Percentiles rank a stretch among this genome's conserved stretches.
phyloP scores from a whole-genome alignment of 805 yeast genomes.

The Wickerhamomyces bisporus region DNA sequence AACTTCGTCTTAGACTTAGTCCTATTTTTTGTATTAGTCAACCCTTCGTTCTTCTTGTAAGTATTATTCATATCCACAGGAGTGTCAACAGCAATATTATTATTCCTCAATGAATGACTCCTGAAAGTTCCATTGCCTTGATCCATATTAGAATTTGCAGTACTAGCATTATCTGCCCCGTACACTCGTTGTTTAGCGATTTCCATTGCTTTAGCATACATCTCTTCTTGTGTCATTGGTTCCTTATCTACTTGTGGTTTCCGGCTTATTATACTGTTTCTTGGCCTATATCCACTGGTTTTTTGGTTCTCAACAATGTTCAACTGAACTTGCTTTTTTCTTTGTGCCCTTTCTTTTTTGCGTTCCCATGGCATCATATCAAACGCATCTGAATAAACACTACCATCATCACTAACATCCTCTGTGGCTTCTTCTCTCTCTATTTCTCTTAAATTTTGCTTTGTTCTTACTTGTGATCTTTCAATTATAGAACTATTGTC shows the following conservation, averaged over 20 bases:
- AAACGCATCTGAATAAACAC: slow-evolving; percentile 20
- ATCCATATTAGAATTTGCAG: not conserved
- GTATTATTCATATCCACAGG: too few species aligned
- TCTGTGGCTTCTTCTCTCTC: slow-evolving; percentile 11
- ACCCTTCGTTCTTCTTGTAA: too few species aligned
- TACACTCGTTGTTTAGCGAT: slow-evolving; percentile 8
- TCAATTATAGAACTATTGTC: not conserved
- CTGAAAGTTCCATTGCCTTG: not conserved
- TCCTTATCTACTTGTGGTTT: too few species aligned
- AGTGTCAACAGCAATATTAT: too few species aligned
- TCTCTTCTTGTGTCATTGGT: slow-evolving; percentile 24
- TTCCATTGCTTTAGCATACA: slow-evolving; percentile 16
- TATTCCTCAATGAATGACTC: not conserved
- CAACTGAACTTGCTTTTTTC: too few species aligned
- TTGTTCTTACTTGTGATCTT: too few species aligned
- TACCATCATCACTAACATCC: slow-evolving; percentile 20
- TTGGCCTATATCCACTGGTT: too few species aligned
- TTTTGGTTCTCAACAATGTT: too few species aligned
- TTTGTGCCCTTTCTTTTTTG: not conserved
- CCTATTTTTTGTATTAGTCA: not conserved
- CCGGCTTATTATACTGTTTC: too few species aligned
- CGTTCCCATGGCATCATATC: slow-evolving; percentile 14
- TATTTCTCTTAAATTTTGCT: slow-evolving; percentile 2
- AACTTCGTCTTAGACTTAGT: not conserved
- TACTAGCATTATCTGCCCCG: slow-evolving; percentile 2